Evolutionary conservation across 495 filamentous ascomycete species (phyloP), one percentile per base, ranked within the genome.

Genomic region (Eremomyces bilateralis): DNA sequence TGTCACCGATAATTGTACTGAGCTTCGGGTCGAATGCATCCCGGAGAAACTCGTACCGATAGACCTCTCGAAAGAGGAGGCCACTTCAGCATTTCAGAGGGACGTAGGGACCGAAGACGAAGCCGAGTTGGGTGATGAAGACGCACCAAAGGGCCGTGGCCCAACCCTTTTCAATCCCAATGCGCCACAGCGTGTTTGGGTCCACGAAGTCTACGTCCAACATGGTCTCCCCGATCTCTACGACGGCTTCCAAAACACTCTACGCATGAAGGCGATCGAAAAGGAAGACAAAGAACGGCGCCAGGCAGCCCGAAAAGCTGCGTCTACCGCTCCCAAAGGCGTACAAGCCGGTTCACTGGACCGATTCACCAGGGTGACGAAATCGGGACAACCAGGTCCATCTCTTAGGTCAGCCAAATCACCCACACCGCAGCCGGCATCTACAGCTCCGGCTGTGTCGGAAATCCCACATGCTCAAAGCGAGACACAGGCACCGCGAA

Each of bases 21-120:
- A 97, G 42, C 43, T 92, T 4, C 73, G 84, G 12, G 46, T 93
- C 30, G 71, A 75, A 5, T 90, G 76, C 43, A 57, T 73, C 16
- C 90, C 88, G 0, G 61, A 64, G 1, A 67, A 80, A 20, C 61
- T 95, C 21, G 78, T 93, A 17, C 65, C 67, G 2, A 55, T 94
- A 31, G 71, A 93, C 46, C 59, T 92, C 4, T 60, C 42, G 15
- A 38, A 31, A 10, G 58, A 61, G 38, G 51, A 57, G 21, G 49
- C 53, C 10, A 48, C 49, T 32, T 61, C 63, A 38, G 69, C 61
- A 8, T 28, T 8, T 28, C 24, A 28, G 24, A 8, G 8, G 43
- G 67, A 64, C 42, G 64, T 60, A 31, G 68, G 70, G 11, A 60
- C 61, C 13, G 62, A 50, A 24, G 20, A 40, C 27, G 22, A 36